Percentiles rank a stretch among this genome's conserved stretches.
Conservation (phyloP, 768 basidiomycete species). For the Sporobolomyces pararoseus region DNA sequence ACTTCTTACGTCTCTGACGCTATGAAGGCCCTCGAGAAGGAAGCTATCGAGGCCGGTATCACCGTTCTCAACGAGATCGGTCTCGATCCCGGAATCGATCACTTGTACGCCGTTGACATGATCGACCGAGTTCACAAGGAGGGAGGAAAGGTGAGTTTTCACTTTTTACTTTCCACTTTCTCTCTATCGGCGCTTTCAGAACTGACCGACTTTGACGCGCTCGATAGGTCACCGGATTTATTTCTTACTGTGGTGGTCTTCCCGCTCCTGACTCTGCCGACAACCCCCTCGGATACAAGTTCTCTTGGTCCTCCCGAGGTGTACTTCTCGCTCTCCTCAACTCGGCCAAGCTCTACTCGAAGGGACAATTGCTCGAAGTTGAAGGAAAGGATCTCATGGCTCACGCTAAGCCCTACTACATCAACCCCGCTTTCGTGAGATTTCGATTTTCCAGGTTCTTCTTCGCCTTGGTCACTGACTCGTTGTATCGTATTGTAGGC, state of each 20-base stretch:
- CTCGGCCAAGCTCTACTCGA: conserved; percentile 68
- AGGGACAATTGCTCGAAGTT: conserved; percentile 63
- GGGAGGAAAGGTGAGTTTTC: conserved; percentile 75
- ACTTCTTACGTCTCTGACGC: conserved; percentile 90
- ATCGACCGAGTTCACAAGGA: conserved; percentile 88
- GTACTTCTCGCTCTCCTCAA: conserved; percentile 93
- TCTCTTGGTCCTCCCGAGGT: conserved; percentile 96
- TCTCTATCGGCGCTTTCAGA: neutral
- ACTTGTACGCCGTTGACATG: conserved; percentile 88
- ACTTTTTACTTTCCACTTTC: neutral
- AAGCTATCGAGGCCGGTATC: conserved; percentile 80
- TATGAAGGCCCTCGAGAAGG: conserved; percentile 78
- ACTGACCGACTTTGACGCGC: neutral
- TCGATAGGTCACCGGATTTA: conserved; percentile 74
- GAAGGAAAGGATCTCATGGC: conserved; percentile 81
- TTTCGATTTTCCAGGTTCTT: neutral
- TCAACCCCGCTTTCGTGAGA: conserved; percentile 72
- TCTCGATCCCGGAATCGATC: conserved; percentile 82
- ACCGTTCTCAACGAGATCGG: conserved; percentile 97
- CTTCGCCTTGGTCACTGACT: neutral
- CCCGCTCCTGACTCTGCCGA: conserved; percentile 84
- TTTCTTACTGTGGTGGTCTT: conserved; percentile 92
- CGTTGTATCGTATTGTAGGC: conserved; percentile 50
- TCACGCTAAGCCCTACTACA: conserved; percentile 86
- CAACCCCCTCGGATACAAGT: conserved; percentile 98